Conservation (phyloP, 768 basidiomycete species). For the Botryobasidium botryosum region DNA sequence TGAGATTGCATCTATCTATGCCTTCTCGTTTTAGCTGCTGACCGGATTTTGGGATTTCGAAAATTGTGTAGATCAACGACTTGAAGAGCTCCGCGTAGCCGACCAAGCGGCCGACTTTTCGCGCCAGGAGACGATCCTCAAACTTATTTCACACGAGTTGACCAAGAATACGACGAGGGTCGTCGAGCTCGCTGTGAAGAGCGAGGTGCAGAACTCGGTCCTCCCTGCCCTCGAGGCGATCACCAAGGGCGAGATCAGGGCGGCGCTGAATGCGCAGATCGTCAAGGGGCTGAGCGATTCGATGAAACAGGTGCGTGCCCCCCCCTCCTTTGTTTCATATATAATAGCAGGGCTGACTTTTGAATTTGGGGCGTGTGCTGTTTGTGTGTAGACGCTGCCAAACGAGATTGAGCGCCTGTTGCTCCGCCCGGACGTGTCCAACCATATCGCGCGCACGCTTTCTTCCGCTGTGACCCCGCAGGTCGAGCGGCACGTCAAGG, state of each 20-base stretch:
- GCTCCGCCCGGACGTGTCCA: constrained; percentile 56
- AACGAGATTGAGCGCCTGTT: constrained; percentile 65
- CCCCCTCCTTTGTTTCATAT: not conserved
- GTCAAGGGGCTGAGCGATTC: constrained; percentile 53
- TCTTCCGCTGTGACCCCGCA: constrained; percentile 54
- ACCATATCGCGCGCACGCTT: constrained; percentile 59
- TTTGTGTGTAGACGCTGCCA: constrained; percentile 41
- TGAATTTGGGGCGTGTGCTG: not conserved
- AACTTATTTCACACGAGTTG: constrained; percentile 71
- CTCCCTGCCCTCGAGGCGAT: constrained; percentile 68
- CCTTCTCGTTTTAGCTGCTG: constrained; percentile 8
- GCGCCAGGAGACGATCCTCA: constrained; percentile 77
- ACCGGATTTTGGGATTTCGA: not conserved
- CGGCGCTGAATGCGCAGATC: constrained; percentile 62
- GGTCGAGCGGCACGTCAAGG: constrained; percentile 70
- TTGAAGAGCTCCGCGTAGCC: constrained; percentile 62
- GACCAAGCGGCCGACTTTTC: constrained; percentile 70
- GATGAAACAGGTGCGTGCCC: constrained; percentile 48
- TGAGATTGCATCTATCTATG: constrained; percentile 22
- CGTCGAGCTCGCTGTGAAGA: constrained; percentile 78
- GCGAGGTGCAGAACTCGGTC: constrained; percentile 68
- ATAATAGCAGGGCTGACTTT: not conserved
- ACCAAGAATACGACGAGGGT: constrained; percentile 78
- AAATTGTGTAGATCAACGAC: constrained; percentile 46
- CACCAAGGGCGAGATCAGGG: constrained; percentile 64